These are phyloP conservation scores for Boletus reticulatus DNA, from an alignment of 768 basidiomycete genomes.

Conservation along the genomic window DNA sequence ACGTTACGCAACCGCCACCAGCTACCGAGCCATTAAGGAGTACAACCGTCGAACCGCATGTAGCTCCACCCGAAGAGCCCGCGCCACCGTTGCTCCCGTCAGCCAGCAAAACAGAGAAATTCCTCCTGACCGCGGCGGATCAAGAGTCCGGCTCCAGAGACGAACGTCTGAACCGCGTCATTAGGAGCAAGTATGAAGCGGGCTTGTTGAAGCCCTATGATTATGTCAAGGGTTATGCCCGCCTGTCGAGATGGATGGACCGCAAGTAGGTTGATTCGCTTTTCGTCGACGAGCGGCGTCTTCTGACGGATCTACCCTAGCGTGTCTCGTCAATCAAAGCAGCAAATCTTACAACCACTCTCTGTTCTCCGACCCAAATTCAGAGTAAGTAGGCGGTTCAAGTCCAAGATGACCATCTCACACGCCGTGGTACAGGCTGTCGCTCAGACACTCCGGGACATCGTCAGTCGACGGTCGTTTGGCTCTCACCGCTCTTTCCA, in stretches of 20 bases:
- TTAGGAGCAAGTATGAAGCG: conserved; percentile 95
- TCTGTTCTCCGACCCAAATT: conserved; percentile 85
- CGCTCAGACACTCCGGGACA: conserved; percentile 80
- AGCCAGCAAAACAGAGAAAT: conserved; percentile 81
- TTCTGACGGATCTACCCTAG: conserved; percentile 34
- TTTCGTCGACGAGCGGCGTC: neutral
- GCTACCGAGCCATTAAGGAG: conserved; percentile 21
- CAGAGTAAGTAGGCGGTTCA: conserved; percentile 46
- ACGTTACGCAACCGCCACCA: conserved; percentile 11
- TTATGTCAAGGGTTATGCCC: conserved; percentile 93
- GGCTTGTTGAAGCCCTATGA: conserved; percentile 94
- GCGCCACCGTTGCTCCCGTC: conserved; percentile 60
- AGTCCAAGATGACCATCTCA: neutral
- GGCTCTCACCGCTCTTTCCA: neutral
- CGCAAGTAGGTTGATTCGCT: conserved; percentile 56
- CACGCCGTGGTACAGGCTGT: conserved; percentile 48
- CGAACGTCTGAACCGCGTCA: conserved; percentile 87
- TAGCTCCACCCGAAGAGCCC: conserved; percentile 36
- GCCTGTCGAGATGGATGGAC: conserved; percentile 94
- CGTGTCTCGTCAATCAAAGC: conserved; percentile 87
- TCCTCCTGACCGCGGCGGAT: conserved; percentile 91
- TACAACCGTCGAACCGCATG: conserved; percentile 20
- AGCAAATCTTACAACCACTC: conserved; percentile 87
- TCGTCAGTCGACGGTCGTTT: conserved; percentile 42
- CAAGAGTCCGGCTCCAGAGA: conserved; percentile 89